Conservation (phyloP, 2,329 filamentous ascomycete genomes). For the Pseudogymnoascus sp. region DNA sequence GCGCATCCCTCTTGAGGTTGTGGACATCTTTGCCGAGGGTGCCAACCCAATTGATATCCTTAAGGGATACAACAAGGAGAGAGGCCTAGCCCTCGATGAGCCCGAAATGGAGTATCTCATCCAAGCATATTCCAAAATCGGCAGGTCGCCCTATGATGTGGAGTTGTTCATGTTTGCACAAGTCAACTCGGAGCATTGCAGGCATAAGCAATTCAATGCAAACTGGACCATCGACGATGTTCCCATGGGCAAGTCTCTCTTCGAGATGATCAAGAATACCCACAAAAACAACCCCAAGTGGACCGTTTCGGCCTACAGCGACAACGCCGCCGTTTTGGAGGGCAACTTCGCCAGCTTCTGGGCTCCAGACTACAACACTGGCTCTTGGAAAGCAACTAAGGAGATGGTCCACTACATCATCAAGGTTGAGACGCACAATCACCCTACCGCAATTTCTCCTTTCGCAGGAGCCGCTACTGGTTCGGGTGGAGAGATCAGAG, state of each 20-base stretch:
- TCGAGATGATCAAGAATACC: constrained; percentile 95
- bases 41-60: constrained; percentile 64
- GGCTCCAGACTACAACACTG: constrained; percentile 80
- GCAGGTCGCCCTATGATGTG: constrained; percentile 72
- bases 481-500: constrained; percentile 89
- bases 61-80: constrained; percentile 73
- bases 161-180: constrained; percentile 99
- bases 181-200: constrained; percentile 92
- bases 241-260: constrained; percentile 72
- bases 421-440: constrained; percentile 98
- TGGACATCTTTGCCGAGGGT: constrained; percentile 64
- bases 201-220: constrained; percentile 87
- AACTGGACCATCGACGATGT: constrained; percentile 90
- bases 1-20: constrained; percentile 59
- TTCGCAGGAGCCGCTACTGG: constrained; percentile 91
- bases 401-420: constrained; percentile 81
- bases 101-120: constrained; percentile 92
- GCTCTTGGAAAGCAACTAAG: constrained; percentile 80
- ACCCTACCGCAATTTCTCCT: constrained; percentile 91
- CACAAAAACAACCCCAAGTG: constrained; percentile 72
- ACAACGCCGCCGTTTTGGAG: constrained; percentile 90
- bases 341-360: constrained; percentile 69
- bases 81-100: constrained; percentile 79
- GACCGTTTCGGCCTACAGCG: constrained; percentile 93
- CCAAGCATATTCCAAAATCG: constrained; percentile 63